Evolutionary conservation across 495 filamentous ascomycete genomes (phyloP).

Genomic region (Tuber brumale): DNA sequence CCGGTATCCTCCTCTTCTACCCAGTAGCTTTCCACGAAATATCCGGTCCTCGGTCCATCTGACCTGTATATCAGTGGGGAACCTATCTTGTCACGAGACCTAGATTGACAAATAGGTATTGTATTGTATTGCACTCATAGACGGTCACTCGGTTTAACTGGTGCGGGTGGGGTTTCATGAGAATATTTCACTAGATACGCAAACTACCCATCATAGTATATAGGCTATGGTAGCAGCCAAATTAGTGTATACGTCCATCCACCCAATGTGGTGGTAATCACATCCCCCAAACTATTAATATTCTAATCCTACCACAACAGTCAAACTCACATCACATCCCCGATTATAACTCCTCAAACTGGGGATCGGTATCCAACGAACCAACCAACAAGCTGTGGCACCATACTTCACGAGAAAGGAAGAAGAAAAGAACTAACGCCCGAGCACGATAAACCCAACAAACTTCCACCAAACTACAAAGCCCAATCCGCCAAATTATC

Average conservation of each 20-base stretch:
- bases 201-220: background rate
- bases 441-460: background rate
- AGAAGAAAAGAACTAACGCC: background rate
- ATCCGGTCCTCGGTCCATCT: background rate
- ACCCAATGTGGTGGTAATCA: background rate
- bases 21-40: background rate
- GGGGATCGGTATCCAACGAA: background rate
- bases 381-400: background rate
- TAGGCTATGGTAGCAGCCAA: background rate
- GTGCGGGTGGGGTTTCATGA: background rate
- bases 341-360: background rate
- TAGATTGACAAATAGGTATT: background rate
- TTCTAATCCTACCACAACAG: background rate
- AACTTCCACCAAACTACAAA: slow-evolving; percentile 42
- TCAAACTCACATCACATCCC: background rate
- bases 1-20: background rate
- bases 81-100: background rate
- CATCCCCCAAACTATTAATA: background rate
- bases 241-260: background rate
- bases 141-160: background rate
- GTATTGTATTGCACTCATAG: background rate
- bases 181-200: background rate
- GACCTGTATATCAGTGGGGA: background rate
- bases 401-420: background rate
- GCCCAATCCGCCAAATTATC: slow-evolving; percentile 80